Conservation (phyloP, 106 monocot genomes). For the Hemerocallis citrina region DNA sequence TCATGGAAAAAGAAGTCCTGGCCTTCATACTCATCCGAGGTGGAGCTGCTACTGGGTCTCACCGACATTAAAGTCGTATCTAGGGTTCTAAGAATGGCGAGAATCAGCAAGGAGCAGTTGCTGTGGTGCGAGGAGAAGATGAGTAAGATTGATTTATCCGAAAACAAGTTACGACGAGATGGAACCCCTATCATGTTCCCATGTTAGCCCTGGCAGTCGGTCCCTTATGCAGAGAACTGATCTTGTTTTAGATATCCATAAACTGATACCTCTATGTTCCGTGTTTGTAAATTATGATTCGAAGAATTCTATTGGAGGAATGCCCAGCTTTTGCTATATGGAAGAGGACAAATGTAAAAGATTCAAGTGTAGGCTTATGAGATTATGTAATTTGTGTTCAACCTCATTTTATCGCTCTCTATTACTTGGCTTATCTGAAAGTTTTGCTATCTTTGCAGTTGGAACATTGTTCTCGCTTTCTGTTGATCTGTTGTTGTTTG, state of each 20-base stretch:
- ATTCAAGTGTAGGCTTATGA: too few relatives aligned
- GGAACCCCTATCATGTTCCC: constrained; percentile 72
- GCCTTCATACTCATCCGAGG: constrained; percentile 44
- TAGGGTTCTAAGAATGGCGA: constrained; percentile 75
- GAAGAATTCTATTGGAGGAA: background rate
- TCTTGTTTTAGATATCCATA: too few relatives aligned
- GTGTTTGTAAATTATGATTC: constrained; percentile 4
- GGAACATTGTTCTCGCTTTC: too few relatives aligned
- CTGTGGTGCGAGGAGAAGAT: constrained; percentile 99
- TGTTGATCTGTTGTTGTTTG: too few relatives aligned
- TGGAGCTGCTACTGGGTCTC: constrained; percentile 46
- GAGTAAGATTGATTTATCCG: constrained; percentile 72
- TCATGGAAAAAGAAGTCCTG: constrained; percentile 56
- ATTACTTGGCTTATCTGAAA: too few relatives aligned
- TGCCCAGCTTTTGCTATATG: too few relatives aligned
- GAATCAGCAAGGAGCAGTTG: constrained; percentile 72
- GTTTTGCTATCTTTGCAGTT: too few relatives aligned
- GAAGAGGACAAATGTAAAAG: too few relatives aligned
- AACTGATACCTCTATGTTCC: background rate
- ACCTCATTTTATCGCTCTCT: too few relatives aligned
- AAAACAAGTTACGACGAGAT: constrained; percentile 43
- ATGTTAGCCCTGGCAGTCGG: constrained; percentile 20
- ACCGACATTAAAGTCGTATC: constrained; percentile 68
- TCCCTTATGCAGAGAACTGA: background rate
- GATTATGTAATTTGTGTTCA: too few relatives aligned